Percentiles rank a stretch among this genome's conserved stretches.
Conservation (phyloP, 164 flowering plant genomes). For the Vitis amurensis region DNA sequence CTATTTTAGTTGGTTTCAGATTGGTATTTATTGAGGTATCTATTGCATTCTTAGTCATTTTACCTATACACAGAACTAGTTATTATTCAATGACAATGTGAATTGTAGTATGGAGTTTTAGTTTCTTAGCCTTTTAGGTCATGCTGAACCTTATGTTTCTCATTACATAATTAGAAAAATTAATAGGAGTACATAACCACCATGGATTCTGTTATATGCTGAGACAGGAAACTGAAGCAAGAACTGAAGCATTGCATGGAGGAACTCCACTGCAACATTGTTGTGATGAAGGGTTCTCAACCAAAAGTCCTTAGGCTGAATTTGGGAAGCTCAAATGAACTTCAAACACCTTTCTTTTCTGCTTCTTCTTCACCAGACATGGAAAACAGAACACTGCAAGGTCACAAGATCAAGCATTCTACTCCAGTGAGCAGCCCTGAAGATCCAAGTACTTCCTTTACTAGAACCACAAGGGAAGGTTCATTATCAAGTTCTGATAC, state of each 20-base stretch:
- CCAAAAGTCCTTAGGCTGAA: slow-evolving; percentile 85
- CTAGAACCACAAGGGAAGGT: slow-evolving; percentile 44
- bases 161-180: background rate
- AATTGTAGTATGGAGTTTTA: background rate
- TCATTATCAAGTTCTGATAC: slow-evolving; percentile 44
- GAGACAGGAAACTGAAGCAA: slow-evolving; percentile 70
- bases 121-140: background rate
- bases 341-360: slow-evolving; percentile 51
- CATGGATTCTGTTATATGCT: slow-evolving; percentile 9
- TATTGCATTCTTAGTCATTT: too few species aligned
- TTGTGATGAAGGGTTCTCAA: slow-evolving; percentile 68
- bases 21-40: too few species aligned
- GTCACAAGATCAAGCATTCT: slow-evolving; percentile 51
- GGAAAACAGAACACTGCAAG: slow-evolving; percentile 24
- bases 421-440: slow-evolving; percentile 95
- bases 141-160: background rate
- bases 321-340: slow-evolving; percentile 46
- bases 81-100: background rate
- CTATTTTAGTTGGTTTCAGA: background rate
- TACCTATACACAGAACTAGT: background rate
- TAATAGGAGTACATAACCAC: background rate
- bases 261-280: slow-evolving; percentile 86
- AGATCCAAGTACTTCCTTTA: slow-evolving; percentile 38
- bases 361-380: slow-evolving; percentile 44
- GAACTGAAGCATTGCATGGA: slow-evolving; percentile 79